Percentiles rank a stretch among this genome's conserved stretches.
Conservation (phyloP, 306 rosid genomes). For the Malus orientalis region DNA sequence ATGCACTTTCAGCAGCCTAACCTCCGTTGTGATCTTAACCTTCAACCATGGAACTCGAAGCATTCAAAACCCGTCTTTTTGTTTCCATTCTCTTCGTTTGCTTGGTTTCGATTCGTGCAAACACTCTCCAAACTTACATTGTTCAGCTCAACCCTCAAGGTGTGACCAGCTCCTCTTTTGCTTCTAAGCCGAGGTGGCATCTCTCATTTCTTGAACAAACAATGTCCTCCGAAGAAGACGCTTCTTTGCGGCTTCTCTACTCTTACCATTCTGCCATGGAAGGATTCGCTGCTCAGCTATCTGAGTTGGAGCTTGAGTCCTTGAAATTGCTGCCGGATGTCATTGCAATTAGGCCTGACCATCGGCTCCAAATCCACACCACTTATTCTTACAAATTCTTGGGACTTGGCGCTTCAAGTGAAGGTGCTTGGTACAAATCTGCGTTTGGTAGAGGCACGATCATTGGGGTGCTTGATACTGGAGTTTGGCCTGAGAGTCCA, state of each 20-base stretch:
- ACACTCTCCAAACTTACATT: slow-evolving; percentile 65
- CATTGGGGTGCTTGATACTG: slow-evolving; percentile 84
- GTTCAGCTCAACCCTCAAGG: slow-evolving; percentile 74
- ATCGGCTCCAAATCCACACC: slow-evolving; percentile 46
- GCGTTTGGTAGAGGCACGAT: slow-evolving; percentile 64
- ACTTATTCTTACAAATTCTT: slow-evolving; percentile 84
- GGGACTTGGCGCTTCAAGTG: slow-evolving; percentile 45
- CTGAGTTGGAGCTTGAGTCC: slow-evolving; percentile 53
- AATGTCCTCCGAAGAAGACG: slow-evolving; percentile 40
- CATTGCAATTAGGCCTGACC: slow-evolving; percentile 59
- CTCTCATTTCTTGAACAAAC: slow-evolving; percentile 56
- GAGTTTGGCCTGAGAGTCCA: slow-evolving; percentile 94
- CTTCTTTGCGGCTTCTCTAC: slow-evolving; percentile 72
- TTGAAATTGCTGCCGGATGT: slow-evolving; percentile 58
- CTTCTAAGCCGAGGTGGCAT: slow-evolving; percentile 70
- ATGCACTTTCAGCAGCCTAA: slow-evolving; percentile 22
- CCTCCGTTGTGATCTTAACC: slow-evolving; percentile 10
- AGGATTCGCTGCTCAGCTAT: slow-evolving; percentile 75
- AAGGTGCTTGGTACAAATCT: slow-evolving; percentile 57
- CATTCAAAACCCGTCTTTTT: slow-evolving; percentile 28
- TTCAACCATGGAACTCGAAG: slow-evolving; percentile 45
- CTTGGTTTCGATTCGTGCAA: slow-evolving; percentile 36
- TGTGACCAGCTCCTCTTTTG: slow-evolving; percentile 35
- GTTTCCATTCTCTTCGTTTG: slow-evolving; percentile 28
- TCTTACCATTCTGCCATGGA: slow-evolving; percentile 80